Percentiles rank a stretch among this genome's conserved stretches.
phyloP scores from a whole-genome alignment of 305 asterid species.

The Fraxinus sp. region DNA sequence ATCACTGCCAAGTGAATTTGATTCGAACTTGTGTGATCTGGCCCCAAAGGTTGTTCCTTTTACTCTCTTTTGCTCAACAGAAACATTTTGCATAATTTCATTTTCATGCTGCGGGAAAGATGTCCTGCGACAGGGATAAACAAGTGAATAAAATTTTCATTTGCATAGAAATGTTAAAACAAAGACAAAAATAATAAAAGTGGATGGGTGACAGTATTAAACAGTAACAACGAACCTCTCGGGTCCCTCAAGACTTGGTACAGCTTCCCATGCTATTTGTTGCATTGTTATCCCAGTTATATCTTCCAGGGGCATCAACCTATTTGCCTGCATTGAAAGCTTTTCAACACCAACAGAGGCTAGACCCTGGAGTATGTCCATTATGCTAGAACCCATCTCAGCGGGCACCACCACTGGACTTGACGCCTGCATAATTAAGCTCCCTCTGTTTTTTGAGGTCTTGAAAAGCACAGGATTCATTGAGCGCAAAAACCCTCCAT shows the following conservation, averaged over 20 bases:
- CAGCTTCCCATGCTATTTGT: constrained; percentile 80
- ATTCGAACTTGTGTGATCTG: constrained; percentile 36
- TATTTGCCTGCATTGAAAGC: constrained; percentile 92
- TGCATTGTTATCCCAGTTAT: constrained; percentile 78
- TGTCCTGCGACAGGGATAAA: constrained; percentile 46
- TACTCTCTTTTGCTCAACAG: constrained; percentile 28
- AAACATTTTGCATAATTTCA: constrained; percentile 27
- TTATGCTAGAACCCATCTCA: constrained; percentile 85
- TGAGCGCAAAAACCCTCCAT: constrained; percentile 85
- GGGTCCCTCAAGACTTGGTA: constrained; percentile 54
- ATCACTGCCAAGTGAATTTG: constrained; percentile 37
- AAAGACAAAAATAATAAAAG: constrained; percentile 1
- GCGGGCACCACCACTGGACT: constrained; percentile 96
- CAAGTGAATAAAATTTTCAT: constrained; percentile 5
- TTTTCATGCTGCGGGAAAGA: constrained; percentile 40
- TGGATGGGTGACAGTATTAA: background rate
- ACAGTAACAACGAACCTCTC: constrained; percentile 50
- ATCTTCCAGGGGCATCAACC: constrained; percentile 92
- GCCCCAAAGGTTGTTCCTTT: constrained; percentile 23
- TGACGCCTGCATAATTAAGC: constrained; percentile 89
- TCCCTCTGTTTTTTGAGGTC: constrained; percentile 71
- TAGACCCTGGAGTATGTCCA: constrained; percentile 78
- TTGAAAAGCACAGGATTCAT: constrained; percentile 77
- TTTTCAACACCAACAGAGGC: constrained; percentile 93
- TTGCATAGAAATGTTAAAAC: background rate